phyloP scores from a whole-genome alignment of 345 rosid species.

The Orychophragmus violaceus region DNA sequence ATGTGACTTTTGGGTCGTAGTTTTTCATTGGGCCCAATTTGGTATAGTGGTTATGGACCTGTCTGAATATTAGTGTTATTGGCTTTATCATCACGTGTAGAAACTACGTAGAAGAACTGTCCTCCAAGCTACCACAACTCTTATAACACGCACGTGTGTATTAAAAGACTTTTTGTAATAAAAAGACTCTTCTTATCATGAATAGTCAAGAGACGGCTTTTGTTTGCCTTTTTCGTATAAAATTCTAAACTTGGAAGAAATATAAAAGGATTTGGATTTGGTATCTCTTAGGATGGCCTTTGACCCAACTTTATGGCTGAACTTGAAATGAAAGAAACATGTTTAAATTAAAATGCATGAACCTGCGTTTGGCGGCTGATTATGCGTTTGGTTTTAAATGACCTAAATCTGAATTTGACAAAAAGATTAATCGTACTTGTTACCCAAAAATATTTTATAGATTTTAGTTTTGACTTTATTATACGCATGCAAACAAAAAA shows the following conservation, averaged over 20 bases:
- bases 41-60: not conserved
- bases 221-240: not conserved
- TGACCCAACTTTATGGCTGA: slow-evolving; percentile 9
- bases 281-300: slow-evolving; percentile 15
- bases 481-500: not conserved
- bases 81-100: slow-evolving; percentile 9
- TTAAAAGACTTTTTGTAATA: too few species aligned
- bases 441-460: not conserved
- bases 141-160: slow-evolving; percentile 15
- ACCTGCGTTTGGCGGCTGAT: slow-evolving; percentile 16
- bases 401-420: not conserved
- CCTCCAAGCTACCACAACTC: not conserved
- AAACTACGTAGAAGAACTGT: not conserved
- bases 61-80: not conserved
- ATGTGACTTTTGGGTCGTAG: not conserved
- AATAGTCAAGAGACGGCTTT: slow-evolving; percentile 21
- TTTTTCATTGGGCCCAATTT: not conserved
- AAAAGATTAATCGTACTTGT: slow-evolving; percentile 10
- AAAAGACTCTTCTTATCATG: slow-evolving; percentile 20
- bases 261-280: not conserved
- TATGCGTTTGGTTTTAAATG: slow-evolving; percentile 16
- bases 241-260: slow-evolving; percentile 1
- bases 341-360: slow-evolving; percentile 23
- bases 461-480: slow-evolving; percentile 8
- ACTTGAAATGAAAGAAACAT: not conserved